A percentile compares a stretch with the other conserved stretches of the same genome.
These are phyloP conservation scores for Arabidopsis hybrid DNA, from an alignment of 441 rosid genomes.

Conservation along the genomic window DNA sequence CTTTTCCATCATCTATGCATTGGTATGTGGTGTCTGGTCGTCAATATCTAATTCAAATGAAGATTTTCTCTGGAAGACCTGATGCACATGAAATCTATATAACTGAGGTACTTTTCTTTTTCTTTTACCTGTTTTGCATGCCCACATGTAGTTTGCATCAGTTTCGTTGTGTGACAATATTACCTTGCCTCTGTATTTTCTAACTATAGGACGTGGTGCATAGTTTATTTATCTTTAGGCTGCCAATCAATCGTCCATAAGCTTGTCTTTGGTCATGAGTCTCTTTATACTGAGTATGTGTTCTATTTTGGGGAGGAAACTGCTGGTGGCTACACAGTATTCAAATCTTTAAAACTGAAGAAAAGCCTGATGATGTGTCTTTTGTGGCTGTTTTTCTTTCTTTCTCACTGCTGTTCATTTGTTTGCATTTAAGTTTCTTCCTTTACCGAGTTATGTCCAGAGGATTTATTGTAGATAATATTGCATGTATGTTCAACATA, in stretches of 20 bases:
- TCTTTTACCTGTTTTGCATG: slow-evolving; percentile 11
- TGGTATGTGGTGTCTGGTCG: slow-evolving; percentile 88
- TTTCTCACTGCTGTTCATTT: slow-evolving; percentile 20
- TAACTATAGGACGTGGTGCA: slow-evolving; percentile 15
- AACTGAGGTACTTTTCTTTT: slow-evolving; percentile 72
- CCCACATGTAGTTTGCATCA: slow-evolving; percentile 17
- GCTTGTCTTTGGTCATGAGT: background rate
- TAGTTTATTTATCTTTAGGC: slow-evolving; percentile 2
- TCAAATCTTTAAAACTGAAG: too few relatives aligned
- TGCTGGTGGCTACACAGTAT: background rate
- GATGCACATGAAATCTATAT: slow-evolving; percentile 77
- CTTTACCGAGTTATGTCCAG: slow-evolving; percentile 18
- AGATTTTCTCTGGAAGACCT: slow-evolving; percentile 75
- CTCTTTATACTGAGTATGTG: slow-evolving; percentile 10
- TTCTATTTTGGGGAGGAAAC: slow-evolving; percentile 4
- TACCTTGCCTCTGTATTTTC: slow-evolving; percentile 24
- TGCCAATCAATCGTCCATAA: slow-evolving; percentile 8
- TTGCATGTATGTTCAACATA: slow-evolving; percentile 35
- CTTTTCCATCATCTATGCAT: slow-evolving; percentile 65
- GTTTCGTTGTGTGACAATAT: slow-evolving; percentile 25
- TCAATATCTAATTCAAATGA: slow-evolving; percentile 73
- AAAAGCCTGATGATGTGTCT: background rate
- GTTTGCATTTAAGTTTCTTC: slow-evolving; percentile 31
- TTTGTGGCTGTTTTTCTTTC: background rate
- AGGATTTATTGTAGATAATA: slow-evolving; percentile 19